Evolutionary conservation across 306 rosid genomes (phyloP), one percentile per base, ranked within the genome.

Genomic region (Pyrus bretschneideri): DNA sequence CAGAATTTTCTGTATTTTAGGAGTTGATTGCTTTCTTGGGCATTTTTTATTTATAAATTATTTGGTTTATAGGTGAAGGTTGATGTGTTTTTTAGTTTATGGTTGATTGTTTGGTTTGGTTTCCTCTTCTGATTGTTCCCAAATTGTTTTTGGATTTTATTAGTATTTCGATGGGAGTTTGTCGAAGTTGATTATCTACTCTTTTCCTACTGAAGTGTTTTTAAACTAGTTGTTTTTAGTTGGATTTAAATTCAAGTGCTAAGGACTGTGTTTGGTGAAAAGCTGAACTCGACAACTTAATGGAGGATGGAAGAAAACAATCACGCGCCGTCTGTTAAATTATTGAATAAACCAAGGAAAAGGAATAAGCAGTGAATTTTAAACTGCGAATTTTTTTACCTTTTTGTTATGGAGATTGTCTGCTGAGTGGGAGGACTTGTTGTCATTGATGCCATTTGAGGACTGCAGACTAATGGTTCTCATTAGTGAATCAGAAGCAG

Each of bases 381-480:
- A n/a, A n/a, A n/a, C n/a, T n/a, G n/a, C n/a, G n/a, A n/a, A n/a
- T n/a, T n/a, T n/a, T n/a, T n/a, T 23, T 40, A 17, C 19, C 9
- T n/a, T 66, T 66, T 9, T 31, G 23, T 66, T 33, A 9, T 65
- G 70, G 70, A 60, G 67, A 12, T 3, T 6, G n/a, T 2, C 8
- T 13, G n/a, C 40, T 29, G 67, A 62, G 38, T 14, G n/a, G 21
- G 21, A 62, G 38, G 67, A 59, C 29, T 23, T 23, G 35, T 9
- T 72, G 52, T 66, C 33, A 22, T 33, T 57, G n/a, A 38, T 72
- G 31, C 38, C 52, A 9, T 22, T 14, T 4, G 35, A 33, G 62
- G 52, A 70, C 74, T 70, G 63, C 19, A 6, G 59, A 51, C 74
- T 46, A 30, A 70, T 70, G 61, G 63, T 51, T 70, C 18, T 52